Base-by-base conservation (phyloP, 176 grass and related monocot species). In the Juncus inflexus region DNA sequence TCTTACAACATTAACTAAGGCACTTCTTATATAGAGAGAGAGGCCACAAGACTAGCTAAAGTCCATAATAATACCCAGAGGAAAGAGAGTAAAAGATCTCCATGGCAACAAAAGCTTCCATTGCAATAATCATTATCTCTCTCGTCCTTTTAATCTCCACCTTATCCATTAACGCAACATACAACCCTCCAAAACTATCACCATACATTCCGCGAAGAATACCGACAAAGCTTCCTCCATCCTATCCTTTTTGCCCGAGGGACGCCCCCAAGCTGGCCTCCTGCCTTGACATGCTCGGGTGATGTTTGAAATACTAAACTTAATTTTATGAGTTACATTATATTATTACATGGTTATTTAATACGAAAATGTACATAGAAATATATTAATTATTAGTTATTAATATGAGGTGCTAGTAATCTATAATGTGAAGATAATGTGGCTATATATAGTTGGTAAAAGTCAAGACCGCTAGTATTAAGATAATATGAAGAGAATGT, bases 211-310 rank as follows among this genome's bases (percentile, higher is more conserved):
- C 49, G 11, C 47, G 65, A 54, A 67, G 65, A 37, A 67, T 54
- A 3, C 15, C 66, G 6, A 37, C 39, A 47, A 69, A 55, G 28
- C 3, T 39, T 0, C 66, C 66, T 39, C 78, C 78, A 3, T 69
- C 14, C 2, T 78, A 78, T 49, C 54, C 83, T 11, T 95, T 86
- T 52, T 96, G 91, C 81, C 91, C 87, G 3, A 68, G 91, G 42
- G 78, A 87, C 60, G 74, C 81, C 6, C 49, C 84, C 49, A 96
- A 96, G 79, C 37, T 90, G 0, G 91, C 74, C 10, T 76, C 55
- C 8, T 96, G 91, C 76, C 55, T 72, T 1, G 62, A 63, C 41
- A 47, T 83, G 79, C 84, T 96, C 19, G 81, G 79, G 19, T 28
- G 19, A 28, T 28, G 19, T 28, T 28, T 28, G 19, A 0, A 28